A percentile compares a stretch with the other conserved stretches of the same genome.
Conservation (phyloP, 768 basidiomycete genomes). For the Lactarius sp. region DNA sequence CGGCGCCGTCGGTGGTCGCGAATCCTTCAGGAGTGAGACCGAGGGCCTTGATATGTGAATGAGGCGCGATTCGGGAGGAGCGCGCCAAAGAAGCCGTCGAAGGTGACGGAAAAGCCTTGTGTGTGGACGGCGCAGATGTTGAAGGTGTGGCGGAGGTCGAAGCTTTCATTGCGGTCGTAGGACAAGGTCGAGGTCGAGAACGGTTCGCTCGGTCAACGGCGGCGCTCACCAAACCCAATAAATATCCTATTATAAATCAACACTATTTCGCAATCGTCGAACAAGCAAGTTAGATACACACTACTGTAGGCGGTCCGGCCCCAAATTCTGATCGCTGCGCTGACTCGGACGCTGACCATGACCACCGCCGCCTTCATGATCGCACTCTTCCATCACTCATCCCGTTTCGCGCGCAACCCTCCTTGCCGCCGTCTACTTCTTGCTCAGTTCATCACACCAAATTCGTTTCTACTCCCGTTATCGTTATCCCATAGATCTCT, state of each 20-base stretch:
- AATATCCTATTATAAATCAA: too few relatives aligned
- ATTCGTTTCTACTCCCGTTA: neutral
- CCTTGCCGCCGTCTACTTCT: neutral
- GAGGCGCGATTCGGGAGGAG: conserved; percentile 79
- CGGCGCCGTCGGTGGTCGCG: conserved; percentile 66
- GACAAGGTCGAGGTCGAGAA: neutral
- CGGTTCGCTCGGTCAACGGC: too few relatives aligned
- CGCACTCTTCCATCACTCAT: neutral
- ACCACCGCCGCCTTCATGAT: neutral
- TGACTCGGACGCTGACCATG: neutral
- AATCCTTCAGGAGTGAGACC: conserved; percentile 82
- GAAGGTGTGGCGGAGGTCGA: conserved; percentile 23
- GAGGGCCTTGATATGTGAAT: conserved; percentile 96
- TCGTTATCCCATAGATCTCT: neutral
- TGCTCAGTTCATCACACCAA: neutral
- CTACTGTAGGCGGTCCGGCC: too few relatives aligned
- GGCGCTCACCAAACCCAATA: too few relatives aligned
- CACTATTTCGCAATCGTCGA: too few relatives aligned
- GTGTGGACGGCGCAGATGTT: conserved; percentile 37
- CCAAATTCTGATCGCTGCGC: neutral
- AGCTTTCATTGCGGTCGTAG: conserved; percentile 22
- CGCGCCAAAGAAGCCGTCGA: conserved; percentile 55
- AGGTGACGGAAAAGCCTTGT: conserved; percentile 70
- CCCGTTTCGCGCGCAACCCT: neutral
- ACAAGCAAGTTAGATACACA: too few relatives aligned